These are phyloP conservation scores for Hyaloperonospora arabidopsidis DNA, from an alignment of 352 stramenopile genomes.

Conservation along the genomic window DNA sequence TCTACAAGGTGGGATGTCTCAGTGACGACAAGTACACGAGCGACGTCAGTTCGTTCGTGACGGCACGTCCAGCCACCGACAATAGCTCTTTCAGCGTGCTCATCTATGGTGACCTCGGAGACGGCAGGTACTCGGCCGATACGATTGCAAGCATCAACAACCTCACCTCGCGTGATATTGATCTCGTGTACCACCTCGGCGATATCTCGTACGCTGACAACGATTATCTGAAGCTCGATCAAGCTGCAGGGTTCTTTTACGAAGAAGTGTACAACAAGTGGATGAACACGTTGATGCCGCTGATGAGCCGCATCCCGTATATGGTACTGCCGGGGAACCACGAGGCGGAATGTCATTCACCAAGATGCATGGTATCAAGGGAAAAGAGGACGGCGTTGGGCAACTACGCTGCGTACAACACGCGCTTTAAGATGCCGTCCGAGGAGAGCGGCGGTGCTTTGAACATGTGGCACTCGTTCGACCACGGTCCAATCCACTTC, in stretches of 20 bases:
- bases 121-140: constrained; percentile 28
- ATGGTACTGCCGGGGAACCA: constrained; percentile 85
- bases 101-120: constrained; percentile 52
- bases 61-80: constrained; percentile 21
- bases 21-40: constrained; percentile 23
- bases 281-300: constrained; percentile 55
- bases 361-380: constrained; percentile 40
- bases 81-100: constrained; percentile 38
- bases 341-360: constrained; percentile 82
- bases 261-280: constrained; percentile 83
- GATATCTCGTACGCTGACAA: constrained; percentile 53
- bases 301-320: constrained; percentile 60
- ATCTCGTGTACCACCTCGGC: constrained; percentile 66
- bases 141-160: constrained; percentile 38
- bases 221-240: constrained; percentile 16
- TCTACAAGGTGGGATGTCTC: constrained; percentile 40
- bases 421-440: constrained; percentile 83
- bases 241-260: constrained; percentile 67
- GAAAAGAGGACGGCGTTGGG: constrained; percentile 46
- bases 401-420: constrained; percentile 83
- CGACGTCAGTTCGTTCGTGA: constrained; percentile 28
- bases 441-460: constrained; percentile 39
- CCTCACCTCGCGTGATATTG: constrained; percentile 25
- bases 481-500: constrained; percentile 78
- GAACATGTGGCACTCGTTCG: constrained; percentile 88